These are phyloP conservation scores for Cladophialophora exuberans DNA, from an alignment of 2,329 filamentous ascomycete species.

Conservation along the genomic window DNA sequence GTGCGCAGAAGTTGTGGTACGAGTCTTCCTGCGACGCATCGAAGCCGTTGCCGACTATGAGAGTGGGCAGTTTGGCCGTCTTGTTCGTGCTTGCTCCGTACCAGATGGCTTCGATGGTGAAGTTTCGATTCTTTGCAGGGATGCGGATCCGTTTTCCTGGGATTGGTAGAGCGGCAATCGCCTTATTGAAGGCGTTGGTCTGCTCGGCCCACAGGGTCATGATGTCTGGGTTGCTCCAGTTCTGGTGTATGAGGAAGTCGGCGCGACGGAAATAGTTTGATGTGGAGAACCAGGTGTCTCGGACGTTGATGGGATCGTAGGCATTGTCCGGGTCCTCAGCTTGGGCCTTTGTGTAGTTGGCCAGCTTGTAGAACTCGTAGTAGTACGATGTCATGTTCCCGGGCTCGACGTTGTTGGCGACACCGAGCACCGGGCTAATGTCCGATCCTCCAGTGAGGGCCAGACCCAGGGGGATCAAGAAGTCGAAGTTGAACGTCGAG, in stretches of 20 bases:
- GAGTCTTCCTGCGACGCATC: constrained; percentile 49
- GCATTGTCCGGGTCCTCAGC: constrained; percentile 28
- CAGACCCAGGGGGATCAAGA: constrained; percentile 21
- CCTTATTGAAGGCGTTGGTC: constrained; percentile 44
- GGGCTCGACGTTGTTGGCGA: constrained; percentile 27
- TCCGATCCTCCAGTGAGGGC: constrained; percentile 25
- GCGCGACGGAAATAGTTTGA: constrained; percentile 49
- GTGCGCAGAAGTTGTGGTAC: constrained; percentile 41
- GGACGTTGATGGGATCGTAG: constrained; percentile 29
- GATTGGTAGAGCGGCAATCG: constrained; percentile 40
- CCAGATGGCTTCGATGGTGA: constrained; percentile 45
- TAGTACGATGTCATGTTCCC: constrained; percentile 28
- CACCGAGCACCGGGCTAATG: constrained; percentile 28
- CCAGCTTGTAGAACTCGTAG: constrained; percentile 28
- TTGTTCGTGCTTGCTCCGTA: constrained; percentile 49
- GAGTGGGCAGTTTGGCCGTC: constrained; percentile 14
- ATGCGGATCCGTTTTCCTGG: constrained; percentile 42
- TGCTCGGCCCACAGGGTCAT: constrained; percentile 44
- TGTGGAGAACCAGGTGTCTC: constrained; percentile 44
- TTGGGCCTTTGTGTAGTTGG: constrained; percentile 23
- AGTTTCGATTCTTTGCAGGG: constrained; percentile 34
- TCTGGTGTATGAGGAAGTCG: constrained; percentile 48
- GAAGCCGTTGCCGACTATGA: constrained; percentile 41
- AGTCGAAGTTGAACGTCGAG: constrained; percentile 28
- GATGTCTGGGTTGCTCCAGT: constrained; percentile 48